A percentile compares a stretch with the other conserved stretches of the same genome.
phyloP scores from a whole-genome alignment of 2,329 filamentous ascomycete species.

The Cladosporium sphaerospermum region DNA sequence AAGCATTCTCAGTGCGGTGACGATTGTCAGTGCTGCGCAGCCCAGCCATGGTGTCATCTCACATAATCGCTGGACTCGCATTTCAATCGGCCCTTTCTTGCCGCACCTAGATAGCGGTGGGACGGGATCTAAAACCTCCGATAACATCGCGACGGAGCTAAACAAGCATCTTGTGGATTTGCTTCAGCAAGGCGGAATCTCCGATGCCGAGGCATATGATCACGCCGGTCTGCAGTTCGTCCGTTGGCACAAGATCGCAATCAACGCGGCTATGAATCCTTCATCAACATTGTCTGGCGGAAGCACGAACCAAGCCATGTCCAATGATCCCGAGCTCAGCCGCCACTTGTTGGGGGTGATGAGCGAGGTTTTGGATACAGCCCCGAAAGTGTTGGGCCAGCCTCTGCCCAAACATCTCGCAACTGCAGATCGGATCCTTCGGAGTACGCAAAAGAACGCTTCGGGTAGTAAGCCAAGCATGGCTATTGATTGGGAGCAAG shows the following conservation, averaged over 20 bases:
- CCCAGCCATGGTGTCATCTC: conserved; percentile 55
- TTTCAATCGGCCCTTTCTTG: conserved; percentile 62
- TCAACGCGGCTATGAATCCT: conserved; percentile 71
- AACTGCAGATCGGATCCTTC: conserved; percentile 55
- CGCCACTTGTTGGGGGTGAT: conserved; percentile 60
- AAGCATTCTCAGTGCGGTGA: conserved; percentile 62
- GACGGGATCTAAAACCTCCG: conserved; percentile 20
- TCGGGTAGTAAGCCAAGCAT: conserved; percentile 56
- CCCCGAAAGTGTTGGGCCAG: conserved; percentile 57
- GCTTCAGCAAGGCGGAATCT: conserved; percentile 56
- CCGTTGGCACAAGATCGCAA: conserved; percentile 70
- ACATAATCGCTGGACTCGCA: conserved; percentile 69
- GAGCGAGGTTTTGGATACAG: conserved; percentile 61
- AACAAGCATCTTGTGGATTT: conserved; percentile 49
- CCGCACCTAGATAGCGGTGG: conserved; percentile 40
- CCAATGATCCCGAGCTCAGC: conserved; percentile 56
- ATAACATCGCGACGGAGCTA: conserved; percentile 24
- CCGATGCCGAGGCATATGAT: conserved; percentile 58
- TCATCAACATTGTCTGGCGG: conserved; percentile 62
- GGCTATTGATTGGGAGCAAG: conserved; percentile 64
- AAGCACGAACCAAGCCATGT: conserved; percentile 60
- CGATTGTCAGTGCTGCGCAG: conserved; percentile 63
- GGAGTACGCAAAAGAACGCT: conserved; percentile 57
- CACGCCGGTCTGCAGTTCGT: conserved; percentile 63
- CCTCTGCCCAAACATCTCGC: conserved; percentile 56